A percentile compares a stretch with the other conserved stretches of the same genome.
These are phyloP conservation scores for Vicia villosa DNA, from an alignment of 306 rosid species.

Conservation along the genomic window DNA sequence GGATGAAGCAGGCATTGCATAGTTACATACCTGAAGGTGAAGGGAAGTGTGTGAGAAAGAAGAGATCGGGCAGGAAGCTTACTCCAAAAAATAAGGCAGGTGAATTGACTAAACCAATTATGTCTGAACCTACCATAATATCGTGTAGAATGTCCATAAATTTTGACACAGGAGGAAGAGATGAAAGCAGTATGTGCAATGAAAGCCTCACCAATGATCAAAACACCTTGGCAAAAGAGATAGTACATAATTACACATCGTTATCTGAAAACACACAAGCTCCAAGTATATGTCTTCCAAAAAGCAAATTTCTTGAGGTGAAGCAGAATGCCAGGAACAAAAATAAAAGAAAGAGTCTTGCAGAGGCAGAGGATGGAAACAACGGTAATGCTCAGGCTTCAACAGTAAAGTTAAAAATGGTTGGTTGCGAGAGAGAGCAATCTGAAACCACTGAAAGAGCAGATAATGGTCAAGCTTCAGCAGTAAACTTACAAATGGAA, in stretches of 20 bases:
- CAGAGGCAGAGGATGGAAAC: conserved; percentile 38
- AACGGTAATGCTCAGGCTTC: conserved; percentile 39
- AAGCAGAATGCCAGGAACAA: conserved; percentile 30
- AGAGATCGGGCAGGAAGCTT: conserved; percentile 34
- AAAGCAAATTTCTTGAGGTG: conserved; percentile 28
- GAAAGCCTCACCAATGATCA: conserved; percentile 36
- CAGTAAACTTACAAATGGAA: no score
- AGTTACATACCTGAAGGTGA: conserved; percentile 37
- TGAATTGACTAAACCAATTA: conserved; percentile 36
- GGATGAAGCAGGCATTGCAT: conserved; percentile 32
- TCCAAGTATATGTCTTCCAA: conserved; percentile 27
- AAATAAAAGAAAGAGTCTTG: conserved; percentile 35
- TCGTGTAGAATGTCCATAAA: conserved; percentile 55
- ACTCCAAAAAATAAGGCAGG: conserved; percentile 38
- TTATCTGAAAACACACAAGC: conserved; percentile 34
- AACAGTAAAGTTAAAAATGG: conserved; percentile 28
- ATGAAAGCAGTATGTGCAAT: conserved; percentile 37
- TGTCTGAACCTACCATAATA: conserved; percentile 37
- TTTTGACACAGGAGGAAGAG: conserved; percentile 43
- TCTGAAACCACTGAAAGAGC: conserved; percentile 32
- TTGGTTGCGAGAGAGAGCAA: conserved; percentile 43
- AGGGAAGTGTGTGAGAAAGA: conserved; percentile 55
- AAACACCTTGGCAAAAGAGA: conserved; percentile 34
- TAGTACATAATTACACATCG: conserved; percentile 30
- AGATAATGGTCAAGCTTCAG: neutral